Base-by-base conservation (phyloP, 805 yeast genomes). In the Brettanomyces anomalus region DNA sequence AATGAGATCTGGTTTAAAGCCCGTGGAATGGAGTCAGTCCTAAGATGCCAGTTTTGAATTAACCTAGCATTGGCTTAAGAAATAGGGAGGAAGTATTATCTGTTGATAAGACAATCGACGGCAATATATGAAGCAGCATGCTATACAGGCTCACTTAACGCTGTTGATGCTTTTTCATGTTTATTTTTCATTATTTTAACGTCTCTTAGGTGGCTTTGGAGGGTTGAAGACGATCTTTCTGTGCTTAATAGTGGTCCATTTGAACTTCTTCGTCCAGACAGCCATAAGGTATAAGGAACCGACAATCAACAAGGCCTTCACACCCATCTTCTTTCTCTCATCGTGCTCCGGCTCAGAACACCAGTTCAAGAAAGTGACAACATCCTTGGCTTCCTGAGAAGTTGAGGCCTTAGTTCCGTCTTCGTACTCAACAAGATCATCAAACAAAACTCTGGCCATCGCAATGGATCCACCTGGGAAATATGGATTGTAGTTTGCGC, bases 401-500 rank as follows among this genome's bases (percentile, higher is more conserved):
- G 97, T 84, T 43, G 97, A 81, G 43, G 98, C 97, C 46, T 95
- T 96, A 46, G 98, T 93, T 62, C 98, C 98, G 66, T 93, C 98
- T 67, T 93, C 98, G 70, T 81, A 93, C 74, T 93, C 98, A 51
- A 93, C 98, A 61, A 93, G 76, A 53, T 86, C 98, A 64, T 93
- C 98, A 57, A 89, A 93, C 66, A 93, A 76, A 46, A 90, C 97
- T 74, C 98, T 85, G 64, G 86, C 97, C 98, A 93, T 93, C 56
- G 96, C 98, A 73, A 93, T 90, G 36, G 97, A 77, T 53, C 98
- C 97, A 71, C 97, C 97, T 66, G 98, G 97, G 96, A 93, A 93
- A 77, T 93, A 93, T 61, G 98, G 98, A 78, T 93, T 93, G 73
- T 93, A 93, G 81, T 93, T 93, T 49, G 95, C 68, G 51, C 98